Evolutionary conservation across 1,284 basidiomycete species (phyloP).

Genomic region (Ganoderma sp.): DNA sequence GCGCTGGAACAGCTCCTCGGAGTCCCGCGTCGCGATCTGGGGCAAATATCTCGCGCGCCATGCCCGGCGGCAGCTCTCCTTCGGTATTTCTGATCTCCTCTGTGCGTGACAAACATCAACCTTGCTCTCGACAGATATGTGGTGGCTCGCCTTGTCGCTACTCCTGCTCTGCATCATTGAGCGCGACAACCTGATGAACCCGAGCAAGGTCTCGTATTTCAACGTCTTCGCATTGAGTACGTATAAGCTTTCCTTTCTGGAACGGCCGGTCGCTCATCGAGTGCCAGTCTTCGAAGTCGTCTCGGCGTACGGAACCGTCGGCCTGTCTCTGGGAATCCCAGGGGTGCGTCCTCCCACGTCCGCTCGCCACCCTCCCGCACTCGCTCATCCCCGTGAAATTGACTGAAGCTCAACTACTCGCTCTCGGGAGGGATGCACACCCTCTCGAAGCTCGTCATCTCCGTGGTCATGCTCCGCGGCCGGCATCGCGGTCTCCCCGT

Average conservation of each 20-base stretch:
- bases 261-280: background rate
- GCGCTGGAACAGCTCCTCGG: conserved; percentile 39
- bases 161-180: conserved; percentile 90
- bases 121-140: conserved; percentile 67
- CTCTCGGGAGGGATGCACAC: conserved; percentile 69
- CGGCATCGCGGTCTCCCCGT: conserved; percentile 60
- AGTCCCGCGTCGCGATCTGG: conserved; percentile 67
- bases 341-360: conserved; percentile 42
- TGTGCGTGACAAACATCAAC: background rate
- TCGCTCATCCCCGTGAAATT: background rate
- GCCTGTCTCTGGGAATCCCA: conserved; percentile 73
- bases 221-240: conserved; percentile 58
- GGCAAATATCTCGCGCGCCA: conserved; percentile 80
- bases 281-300: conserved; percentile 66
- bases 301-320: conserved; percentile 73
- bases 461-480: conserved; percentile 67
- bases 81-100: conserved; percentile 55
- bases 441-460: conserved; percentile 77
- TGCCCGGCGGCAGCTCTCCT: conserved; percentile 86
- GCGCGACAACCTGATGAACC: conserved; percentile 56
- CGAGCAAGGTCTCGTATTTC: conserved; percentile 59
- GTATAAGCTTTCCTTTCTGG: background rate
- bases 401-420: conserved; percentile 59
- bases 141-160: conserved; percentile 84
- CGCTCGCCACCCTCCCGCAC: background rate